Base-by-base conservation (phyloP, 768 basidiomycete genomes). In the Epithele typhae region DNA sequence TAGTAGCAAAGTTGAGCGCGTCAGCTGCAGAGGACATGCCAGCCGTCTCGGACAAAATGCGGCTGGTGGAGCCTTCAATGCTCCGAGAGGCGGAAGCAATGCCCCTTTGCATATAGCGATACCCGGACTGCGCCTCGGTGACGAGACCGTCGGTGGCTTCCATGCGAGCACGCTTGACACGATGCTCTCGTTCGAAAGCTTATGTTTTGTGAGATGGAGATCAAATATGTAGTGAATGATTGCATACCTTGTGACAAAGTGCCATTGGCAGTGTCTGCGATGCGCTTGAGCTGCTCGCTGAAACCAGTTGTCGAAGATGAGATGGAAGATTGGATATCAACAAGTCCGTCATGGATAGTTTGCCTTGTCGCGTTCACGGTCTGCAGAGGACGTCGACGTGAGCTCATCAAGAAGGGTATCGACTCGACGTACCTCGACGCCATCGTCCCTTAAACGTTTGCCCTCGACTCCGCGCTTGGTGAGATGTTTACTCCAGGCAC, bases 81-180 rank as follows among this genome's bases (percentile, higher is more conserved):
- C 73, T 70, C 38, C 71, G 69, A 14, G 78, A 75, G 25, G 72
- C 71, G 1, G 80, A 75, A 18, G 70, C 65, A 15, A 83, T 56
- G 9, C 72, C 73, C 11, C 72, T 68, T 49, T 81, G 77, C 45
- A 82, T 56, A 43, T 68, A 64, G 19, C 71, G 70, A 56, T 78
- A 77, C 40, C 80, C 74, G 25, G 73, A 68, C 51, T 81, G 75
- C 25, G 78, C 57, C 25, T 79, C 75, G 4, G 68, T 63, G 24
- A 65, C 66, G 57, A 87, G 65, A 3, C 67, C 60, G 34, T 71
- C 68, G 17, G 77, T 81, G 9, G 75, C 72, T 42, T 87, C 85
- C 2, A 82, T 57, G 35, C 88, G 77, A 32, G 81, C 81, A 39
- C 82, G 76, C 59, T 92, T 92, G 14, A 79, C 74, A 44, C 77